Conservation (phyloP, 116 monocot species). For the Phalaenopsis hybrid region DNA sequence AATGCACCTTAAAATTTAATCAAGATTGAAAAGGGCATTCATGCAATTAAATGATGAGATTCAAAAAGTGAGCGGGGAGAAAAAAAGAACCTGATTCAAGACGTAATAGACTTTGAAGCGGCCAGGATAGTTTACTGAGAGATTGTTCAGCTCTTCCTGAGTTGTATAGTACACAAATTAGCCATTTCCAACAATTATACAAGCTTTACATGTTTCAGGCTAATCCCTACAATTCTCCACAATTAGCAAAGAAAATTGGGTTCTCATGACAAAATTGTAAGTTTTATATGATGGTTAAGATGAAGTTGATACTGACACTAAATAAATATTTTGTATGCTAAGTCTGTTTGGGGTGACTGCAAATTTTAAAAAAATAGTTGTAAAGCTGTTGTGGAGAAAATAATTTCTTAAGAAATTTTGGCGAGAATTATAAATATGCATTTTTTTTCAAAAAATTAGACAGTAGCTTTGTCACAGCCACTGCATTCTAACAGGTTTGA, state of each 20-base stretch:
- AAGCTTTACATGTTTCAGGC: background rate
- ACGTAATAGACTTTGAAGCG: conserved; percentile 85
- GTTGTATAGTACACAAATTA: too few relatives aligned
- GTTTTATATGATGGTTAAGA: background rate
- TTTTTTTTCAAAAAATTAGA: too few relatives aligned
- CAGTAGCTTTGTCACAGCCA: too few relatives aligned
- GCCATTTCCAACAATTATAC: background rate
- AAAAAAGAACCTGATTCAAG: conserved; percentile 69
- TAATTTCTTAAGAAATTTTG: too few relatives aligned
- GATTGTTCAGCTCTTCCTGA: conserved; percentile 79
- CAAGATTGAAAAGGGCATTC: background rate
- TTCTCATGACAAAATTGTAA: background rate
- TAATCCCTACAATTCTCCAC: background rate
- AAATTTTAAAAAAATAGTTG: too few relatives aligned
- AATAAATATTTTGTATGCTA: background rate
- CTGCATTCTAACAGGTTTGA: too few relatives aligned
- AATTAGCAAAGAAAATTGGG: background rate
- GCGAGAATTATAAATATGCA: too few relatives aligned
- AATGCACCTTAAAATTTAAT: too few relatives aligned
- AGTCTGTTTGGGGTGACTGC: too few relatives aligned
- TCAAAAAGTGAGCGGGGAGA: background rate
- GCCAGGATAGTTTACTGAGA: conserved; percentile 56
- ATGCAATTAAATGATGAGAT: background rate
- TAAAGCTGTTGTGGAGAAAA: too few relatives aligned
- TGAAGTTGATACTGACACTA: background rate